A percentile compares a stretch with the other conserved stretches of the same genome.
These are phyloP conservation scores for Saccharomyces hybrid DNA, from an alignment of 1,139 yeast genomes.

Conservation along the genomic window DNA sequence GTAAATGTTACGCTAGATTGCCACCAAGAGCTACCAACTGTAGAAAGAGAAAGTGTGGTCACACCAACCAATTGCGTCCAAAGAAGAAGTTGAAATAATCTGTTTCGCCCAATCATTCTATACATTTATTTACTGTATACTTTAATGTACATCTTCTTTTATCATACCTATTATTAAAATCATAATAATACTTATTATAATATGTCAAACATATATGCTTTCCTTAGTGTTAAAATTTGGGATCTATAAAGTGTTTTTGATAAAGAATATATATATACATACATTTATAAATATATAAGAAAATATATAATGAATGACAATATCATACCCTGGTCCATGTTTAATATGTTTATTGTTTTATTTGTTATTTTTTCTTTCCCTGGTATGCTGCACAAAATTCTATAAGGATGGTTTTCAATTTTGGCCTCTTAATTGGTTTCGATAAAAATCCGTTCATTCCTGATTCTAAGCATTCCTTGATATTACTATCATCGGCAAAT, in stretches of 20 bases:
- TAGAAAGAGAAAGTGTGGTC: too few relatives aligned
- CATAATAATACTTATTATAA: background rate
- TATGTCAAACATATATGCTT: background rate
- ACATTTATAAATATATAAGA: background rate
- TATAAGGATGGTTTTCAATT: conserved; percentile 44
- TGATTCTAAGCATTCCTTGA: conserved; percentile 63
- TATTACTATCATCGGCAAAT: conserved; percentile 82
- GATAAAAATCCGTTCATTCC: conserved; percentile 88
- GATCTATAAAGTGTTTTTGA: background rate
- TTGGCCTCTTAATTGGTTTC: conserved; percentile 74
- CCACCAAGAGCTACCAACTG: too few relatives aligned
- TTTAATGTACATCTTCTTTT: conserved; percentile 3
- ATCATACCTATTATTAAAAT: background rate
- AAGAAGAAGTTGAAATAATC: too few relatives aligned
- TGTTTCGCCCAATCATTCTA: conserved; percentile 14
- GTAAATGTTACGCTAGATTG: too few relatives aligned
- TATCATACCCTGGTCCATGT: background rate
- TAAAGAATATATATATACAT: background rate
- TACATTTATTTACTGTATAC: conserved; percentile 10
- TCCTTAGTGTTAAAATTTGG: background rate
- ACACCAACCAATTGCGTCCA: too few relatives aligned
- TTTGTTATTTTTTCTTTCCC: conserved; percentile 2
- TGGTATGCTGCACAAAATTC: conserved; percentile 27
- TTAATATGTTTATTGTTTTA: background rate
- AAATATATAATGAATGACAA: background rate